Evolutionary conservation across 164 flowering plant genomes (phyloP).

Genomic region (Hamamelis virginiana): DNA sequence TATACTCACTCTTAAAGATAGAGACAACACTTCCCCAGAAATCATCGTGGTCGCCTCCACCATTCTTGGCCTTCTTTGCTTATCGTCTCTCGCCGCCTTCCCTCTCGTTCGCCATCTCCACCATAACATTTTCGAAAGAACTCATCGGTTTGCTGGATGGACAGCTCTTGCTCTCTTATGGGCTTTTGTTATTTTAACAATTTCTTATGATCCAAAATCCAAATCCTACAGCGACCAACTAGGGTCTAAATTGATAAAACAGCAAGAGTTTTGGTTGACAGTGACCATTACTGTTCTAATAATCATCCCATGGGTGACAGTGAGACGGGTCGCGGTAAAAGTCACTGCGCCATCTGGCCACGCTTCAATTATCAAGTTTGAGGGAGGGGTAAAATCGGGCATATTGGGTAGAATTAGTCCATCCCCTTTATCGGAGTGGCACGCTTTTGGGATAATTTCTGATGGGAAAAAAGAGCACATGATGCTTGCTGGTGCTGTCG

Average conservation of each 20-base stretch:
- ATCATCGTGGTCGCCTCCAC: constrained; percentile 36
- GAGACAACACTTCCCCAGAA: constrained; percentile 29
- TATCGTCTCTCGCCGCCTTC: constrained; percentile 46
- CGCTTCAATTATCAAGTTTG: constrained; percentile 58
- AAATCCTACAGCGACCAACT: constrained; percentile 31
- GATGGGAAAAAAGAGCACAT: constrained; percentile 56
- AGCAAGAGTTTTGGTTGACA: constrained; percentile 67
- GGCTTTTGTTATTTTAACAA: constrained; percentile 43
- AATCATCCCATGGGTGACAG: constrained; percentile 63
- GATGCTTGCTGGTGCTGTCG: constrained; percentile 82
- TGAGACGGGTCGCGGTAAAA: constrained; percentile 47
- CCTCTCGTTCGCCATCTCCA: constrained; percentile 59
- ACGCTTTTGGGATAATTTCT: constrained; percentile 74
- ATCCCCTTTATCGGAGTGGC: constrained; percentile 74
- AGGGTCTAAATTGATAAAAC: constrained; percentile 27
- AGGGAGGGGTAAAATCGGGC: constrained; percentile 58
- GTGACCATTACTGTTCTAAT: constrained; percentile 45
- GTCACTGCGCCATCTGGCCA: constrained; percentile 55
- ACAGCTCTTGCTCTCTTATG: constrained; percentile 47
- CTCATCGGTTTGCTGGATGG: constrained; percentile 56
- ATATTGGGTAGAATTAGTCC: constrained; percentile 68
- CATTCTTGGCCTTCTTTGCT: constrained; percentile 35
- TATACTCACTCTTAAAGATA: constrained; percentile 33
- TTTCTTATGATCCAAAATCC: constrained; percentile 41
- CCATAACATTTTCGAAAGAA: constrained; percentile 50